Percentiles rank a stretch among this genome's conserved stretches.
These are phyloP conservation scores for Colletotrichum shisoi DNA, from an alignment of 2,329 filamentous ascomycete genomes.

Conservation along the genomic window DNA sequence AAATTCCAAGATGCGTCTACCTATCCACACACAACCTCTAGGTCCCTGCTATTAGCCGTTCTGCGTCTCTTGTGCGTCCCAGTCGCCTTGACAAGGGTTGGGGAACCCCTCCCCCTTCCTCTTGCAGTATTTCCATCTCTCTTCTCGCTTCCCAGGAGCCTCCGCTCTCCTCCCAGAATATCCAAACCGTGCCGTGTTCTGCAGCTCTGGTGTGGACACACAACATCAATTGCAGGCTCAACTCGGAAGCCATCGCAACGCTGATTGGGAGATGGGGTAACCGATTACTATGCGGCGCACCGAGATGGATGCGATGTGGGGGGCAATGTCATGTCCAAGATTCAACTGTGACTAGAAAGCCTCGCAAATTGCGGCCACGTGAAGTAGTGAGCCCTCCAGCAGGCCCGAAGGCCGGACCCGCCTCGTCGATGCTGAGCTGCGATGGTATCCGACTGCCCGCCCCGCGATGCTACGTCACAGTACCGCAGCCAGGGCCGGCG, in stretches of 20 bases:
- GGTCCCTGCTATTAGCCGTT: conserved; percentile 1
- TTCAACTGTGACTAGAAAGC: too few relatives aligned
- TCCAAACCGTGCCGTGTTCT: conserved; percentile 6
- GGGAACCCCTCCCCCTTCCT: conserved; percentile 9
- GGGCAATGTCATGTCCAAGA: background rate
- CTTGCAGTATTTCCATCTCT: background rate
- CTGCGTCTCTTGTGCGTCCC: conserved; percentile 11
- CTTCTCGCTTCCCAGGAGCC: too few relatives aligned
- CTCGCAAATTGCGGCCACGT: conserved; percentile 7
- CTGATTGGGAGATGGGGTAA: conserved; percentile 20
- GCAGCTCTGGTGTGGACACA: conserved; percentile 24
- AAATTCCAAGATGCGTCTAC: conserved; percentile 36
- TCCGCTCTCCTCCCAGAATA: background rate
- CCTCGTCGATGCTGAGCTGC: conserved; percentile 18
- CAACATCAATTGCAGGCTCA: conserved; percentile 21
- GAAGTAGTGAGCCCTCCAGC: conserved; percentile 27
- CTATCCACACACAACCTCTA: conserved; percentile 19
- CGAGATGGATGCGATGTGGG: conserved; percentile 25
- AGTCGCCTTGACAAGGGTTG: conserved; percentile 7
- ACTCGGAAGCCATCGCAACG: conserved; percentile 17
- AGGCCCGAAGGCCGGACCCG: conserved; percentile 23
- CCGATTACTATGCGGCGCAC: conserved; percentile 6
- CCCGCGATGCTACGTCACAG: conserved; percentile 20
- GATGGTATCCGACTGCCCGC: conserved; percentile 1
- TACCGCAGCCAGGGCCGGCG: conserved; percentile 22